Percentiles rank a stretch among this genome's conserved stretches.
Evolutionary conservation across 306 rosid genomes (phyloP).

Genomic region (Corylus heterophylla): DNA sequence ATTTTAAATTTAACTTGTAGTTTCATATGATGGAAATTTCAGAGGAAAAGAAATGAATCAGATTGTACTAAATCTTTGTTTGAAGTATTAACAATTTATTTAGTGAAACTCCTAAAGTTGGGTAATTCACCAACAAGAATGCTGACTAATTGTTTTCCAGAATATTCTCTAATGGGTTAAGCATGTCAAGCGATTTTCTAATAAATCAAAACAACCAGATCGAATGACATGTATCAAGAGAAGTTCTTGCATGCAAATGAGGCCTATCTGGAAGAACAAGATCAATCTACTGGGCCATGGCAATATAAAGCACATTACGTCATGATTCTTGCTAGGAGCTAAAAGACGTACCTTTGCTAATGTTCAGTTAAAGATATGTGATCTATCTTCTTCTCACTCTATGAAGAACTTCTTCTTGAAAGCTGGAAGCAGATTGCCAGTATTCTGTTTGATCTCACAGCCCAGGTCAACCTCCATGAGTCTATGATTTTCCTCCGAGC

Average conservation of each 20-base stretch:
- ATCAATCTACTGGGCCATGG: background rate
- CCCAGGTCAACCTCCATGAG: constrained; percentile 90
- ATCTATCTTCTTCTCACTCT: constrained; percentile 55
- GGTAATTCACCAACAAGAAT: background rate
- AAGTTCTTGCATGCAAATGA: background rate
- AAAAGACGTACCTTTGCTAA: constrained; percentile 34
- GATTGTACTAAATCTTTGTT: background rate
- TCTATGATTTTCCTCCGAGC: constrained; percentile 89
- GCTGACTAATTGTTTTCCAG: background rate
- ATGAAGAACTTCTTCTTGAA: constrained; percentile 70
- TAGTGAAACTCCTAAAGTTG: background rate
- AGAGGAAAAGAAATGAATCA: background rate
- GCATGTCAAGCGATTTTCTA: background rate
- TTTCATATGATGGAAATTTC: background rate
- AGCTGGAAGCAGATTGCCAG: constrained; percentile 57
- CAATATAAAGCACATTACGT: constrained; percentile 2
- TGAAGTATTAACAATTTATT: background rate
- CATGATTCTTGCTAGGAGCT: constrained; percentile 15
- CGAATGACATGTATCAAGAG: background rate
- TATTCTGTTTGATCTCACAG: constrained; percentile 58
- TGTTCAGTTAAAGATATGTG: constrained; percentile 23
- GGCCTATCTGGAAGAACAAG: background rate
- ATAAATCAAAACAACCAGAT: background rate
- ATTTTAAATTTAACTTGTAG: background rate
- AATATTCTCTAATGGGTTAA: background rate